phyloP scores from a whole-genome alignment of 495 filamentous ascomycete genomes.

The Astrocystis sublimbata region DNA sequence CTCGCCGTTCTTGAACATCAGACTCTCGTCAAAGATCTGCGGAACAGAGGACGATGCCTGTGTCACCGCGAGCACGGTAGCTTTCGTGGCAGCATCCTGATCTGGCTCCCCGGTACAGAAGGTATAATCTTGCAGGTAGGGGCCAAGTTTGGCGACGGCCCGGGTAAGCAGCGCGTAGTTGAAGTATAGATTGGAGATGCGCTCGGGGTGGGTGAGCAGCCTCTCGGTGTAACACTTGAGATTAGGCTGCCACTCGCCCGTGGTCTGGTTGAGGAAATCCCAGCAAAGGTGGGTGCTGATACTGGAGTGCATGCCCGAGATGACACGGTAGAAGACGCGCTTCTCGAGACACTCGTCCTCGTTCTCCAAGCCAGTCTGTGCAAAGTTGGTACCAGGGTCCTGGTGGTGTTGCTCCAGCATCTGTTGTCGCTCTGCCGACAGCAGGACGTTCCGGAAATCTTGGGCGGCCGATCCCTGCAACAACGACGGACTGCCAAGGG shows the following conservation, averaged over 20 bases:
- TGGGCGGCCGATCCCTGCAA: slow-evolving; percentile 67
- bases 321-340: slow-evolving; percentile 91
- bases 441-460: slow-evolving; percentile 80
- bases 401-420: slow-evolving; percentile 53
- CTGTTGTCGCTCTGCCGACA: slow-evolving; percentile 67
- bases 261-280: slow-evolving; percentile 95
- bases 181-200: slow-evolving; percentile 97
- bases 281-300: slow-evolving; percentile 95
- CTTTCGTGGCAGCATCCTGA: slow-evolving; percentile 77
- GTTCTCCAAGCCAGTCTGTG: slow-evolving; percentile 60
- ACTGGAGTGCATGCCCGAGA: slow-evolving; percentile 96
- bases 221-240: slow-evolving; percentile 84
- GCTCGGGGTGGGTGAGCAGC: slow-evolving; percentile 80
- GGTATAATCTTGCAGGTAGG: slow-evolving; percentile 76
- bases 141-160: slow-evolving; percentile 86
- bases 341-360: slow-evolving; percentile 97
- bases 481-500: slow-evolving; percentile 39
- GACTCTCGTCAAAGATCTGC: slow-evolving; percentile 85
- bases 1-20: slow-evolving; percentile 85
- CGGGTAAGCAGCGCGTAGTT: slow-evolving; percentile 94
- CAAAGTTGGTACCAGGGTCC: slow-evolving; percentile 52
- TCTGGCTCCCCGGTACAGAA: slow-evolving; percentile 85
- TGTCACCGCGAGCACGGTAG: slow-evolving; percentile 73
- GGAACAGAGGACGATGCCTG: slow-evolving; percentile 64
- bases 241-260: slow-evolving; percentile 92